Percentiles rank a stretch among this genome's conserved stretches.
Evolutionary conservation across 1,284 basidiomycete species (phyloP).

Genomic region (Puccinia coronata): DNA sequence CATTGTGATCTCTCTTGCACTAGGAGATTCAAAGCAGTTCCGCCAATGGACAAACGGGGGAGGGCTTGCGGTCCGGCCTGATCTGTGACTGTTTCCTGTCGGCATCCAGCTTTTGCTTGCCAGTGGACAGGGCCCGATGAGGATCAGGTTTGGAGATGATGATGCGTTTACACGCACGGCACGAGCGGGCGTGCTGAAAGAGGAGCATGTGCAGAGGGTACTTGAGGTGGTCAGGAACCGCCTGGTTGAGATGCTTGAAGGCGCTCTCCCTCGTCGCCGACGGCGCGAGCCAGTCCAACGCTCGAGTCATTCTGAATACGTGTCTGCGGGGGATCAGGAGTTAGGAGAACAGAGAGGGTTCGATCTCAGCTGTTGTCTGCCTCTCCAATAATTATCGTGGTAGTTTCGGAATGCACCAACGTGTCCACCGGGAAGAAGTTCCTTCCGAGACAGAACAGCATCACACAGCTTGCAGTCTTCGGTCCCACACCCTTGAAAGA

Average conservation of each 20-base stretch:
- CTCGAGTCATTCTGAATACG: slow-evolving; percentile 68
- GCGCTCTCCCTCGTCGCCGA: slow-evolving; percentile 66
- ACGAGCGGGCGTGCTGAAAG: slow-evolving; percentile 65
- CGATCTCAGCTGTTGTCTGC: no score
- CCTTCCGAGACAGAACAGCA: slow-evolving; percentile 73
- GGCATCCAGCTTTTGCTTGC: not conserved
- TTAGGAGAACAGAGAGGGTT: no score
- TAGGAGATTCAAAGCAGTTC: not conserved
- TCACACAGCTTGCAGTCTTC: slow-evolving; percentile 75
- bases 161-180: not conserved
- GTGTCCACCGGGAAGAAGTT: slow-evolving; percentile 77
- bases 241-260: slow-evolving; percentile 71
- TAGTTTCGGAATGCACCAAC: slow-evolving; percentile 35
- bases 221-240: slow-evolving; percentile 68
- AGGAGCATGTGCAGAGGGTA: slow-evolving; percentile 73
- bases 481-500: slow-evolving; percentile 72
- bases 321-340: slow-evolving; percentile 62
- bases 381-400: not conserved
- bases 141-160: not conserved
- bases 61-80: not conserved
- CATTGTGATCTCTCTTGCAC: no score
- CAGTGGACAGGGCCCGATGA: not conserved
- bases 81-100: not conserved
- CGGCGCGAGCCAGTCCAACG: slow-evolving; percentile 72
- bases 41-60: not conserved